Evolutionary conservation across 179 eudicot species (phyloP).

Genomic region (Corrigiola litoralis): DNA sequence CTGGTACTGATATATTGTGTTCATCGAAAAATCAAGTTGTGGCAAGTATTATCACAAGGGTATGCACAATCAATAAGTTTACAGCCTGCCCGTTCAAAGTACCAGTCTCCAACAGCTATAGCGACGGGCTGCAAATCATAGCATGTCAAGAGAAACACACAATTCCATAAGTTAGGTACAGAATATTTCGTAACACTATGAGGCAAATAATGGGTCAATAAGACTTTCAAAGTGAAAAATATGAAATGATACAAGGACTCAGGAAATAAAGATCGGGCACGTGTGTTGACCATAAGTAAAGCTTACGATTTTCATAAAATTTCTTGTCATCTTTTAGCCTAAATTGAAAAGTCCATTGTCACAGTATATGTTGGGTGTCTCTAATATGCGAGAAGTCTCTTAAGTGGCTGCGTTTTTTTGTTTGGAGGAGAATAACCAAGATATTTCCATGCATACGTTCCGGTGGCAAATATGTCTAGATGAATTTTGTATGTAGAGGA

Average conservation of each 20-base stretch:
- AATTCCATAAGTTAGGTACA: background rate
- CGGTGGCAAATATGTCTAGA: background rate
- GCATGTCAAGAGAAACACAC: background rate
- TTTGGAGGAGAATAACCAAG: too few relatives aligned
- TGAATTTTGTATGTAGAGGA: background rate
- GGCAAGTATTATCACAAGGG: slow-evolving; percentile 48
- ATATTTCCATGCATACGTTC: background rate
- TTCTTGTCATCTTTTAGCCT: background rate
- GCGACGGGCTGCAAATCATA: slow-evolving; percentile 38
- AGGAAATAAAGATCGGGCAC: too few relatives aligned
- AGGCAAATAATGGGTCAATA: background rate
- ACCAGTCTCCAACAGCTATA: slow-evolving; percentile 46
- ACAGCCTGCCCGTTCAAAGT: slow-evolving; percentile 24
- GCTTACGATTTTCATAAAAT: too few relatives aligned
- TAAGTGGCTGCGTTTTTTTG: too few relatives aligned
- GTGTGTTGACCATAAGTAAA: too few relatives aligned
- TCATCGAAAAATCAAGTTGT: slow-evolving; percentile 39
- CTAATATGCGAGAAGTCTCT: too few relatives aligned
- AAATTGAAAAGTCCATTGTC: background rate
- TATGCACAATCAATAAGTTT: slow-evolving; percentile 42
- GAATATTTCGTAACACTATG: background rate
- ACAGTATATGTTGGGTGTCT: too few relatives aligned
- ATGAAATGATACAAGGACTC: too few relatives aligned
- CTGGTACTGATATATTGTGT: background rate
- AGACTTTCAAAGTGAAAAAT: background rate